Evolutionary conservation across 108 stramenopile species (phyloP).

Genomic region (Cylindrotheca closterium): DNA sequence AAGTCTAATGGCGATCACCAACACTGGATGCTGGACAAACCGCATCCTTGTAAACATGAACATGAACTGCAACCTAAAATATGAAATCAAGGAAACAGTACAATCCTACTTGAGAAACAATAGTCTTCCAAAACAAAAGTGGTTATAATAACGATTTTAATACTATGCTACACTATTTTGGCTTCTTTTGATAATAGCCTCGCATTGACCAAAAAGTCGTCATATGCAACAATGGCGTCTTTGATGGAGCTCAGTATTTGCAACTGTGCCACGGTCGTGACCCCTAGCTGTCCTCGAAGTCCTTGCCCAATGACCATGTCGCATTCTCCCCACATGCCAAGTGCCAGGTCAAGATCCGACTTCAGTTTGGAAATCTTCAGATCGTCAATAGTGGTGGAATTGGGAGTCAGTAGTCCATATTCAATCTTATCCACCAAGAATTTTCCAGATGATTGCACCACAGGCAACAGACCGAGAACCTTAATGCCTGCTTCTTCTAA

Average conservation of each 20-base stretch:
- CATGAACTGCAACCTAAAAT: neutral
- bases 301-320: slow-evolving; percentile 81
- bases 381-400: slow-evolving; percentile 19
- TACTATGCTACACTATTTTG: too few species aligned
- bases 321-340: slow-evolving; percentile 42
- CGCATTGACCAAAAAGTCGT: slow-evolving; percentile 44
- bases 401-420: neutral
- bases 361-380: slow-evolving; percentile 53
- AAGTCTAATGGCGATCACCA: neutral
- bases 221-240: slow-evolving; percentile 44
- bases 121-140: too few species aligned
- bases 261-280: slow-evolving; percentile 66
- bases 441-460: slow-evolving; percentile 28
- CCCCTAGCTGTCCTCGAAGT: slow-evolving; percentile 66
- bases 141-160: too few species aligned
- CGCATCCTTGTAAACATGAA: slow-evolving; percentile 2
- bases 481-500: slow-evolving; percentile 61
- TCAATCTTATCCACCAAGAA: neutral
- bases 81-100: too few species aligned
- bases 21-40: neutral
- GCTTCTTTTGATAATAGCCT: neutral
- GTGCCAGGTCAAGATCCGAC: slow-evolving; percentile 44
- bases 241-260: slow-evolving; percentile 46
- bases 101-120: too few species aligned
- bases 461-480: slow-evolving; percentile 60